A percentile compares a stretch with the other conserved stretches of the same genome.
phyloP scores from a whole-genome alignment of 805 yeast species.

The Lachancea meyersii region DNA sequence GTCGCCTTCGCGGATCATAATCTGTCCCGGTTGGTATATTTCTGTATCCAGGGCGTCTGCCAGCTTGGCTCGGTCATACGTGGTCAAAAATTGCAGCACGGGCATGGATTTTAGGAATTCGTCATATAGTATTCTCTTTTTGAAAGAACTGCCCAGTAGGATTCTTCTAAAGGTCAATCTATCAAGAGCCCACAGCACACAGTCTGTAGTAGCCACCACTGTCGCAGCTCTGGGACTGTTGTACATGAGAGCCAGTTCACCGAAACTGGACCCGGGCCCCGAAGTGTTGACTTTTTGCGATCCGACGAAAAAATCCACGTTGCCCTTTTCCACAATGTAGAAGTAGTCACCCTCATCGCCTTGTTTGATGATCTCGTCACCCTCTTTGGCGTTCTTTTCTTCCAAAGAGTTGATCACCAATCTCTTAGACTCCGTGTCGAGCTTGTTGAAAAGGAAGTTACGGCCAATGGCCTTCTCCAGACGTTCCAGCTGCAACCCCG shows the following conservation, averaged over 20 bases:
- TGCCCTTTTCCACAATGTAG: conserved; percentile 78
- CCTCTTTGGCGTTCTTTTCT: conserved; percentile 56
- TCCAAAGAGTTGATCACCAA: conserved; percentile 80
- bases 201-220: conserved; percentile 63
- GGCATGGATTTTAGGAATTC: conserved; percentile 82
- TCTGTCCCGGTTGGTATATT: conserved; percentile 60
- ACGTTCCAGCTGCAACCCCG: conserved; percentile 57
- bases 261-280: conserved; percentile 88
- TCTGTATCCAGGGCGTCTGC: conserved; percentile 92
- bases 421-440: conserved; percentile 70
- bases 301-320: conserved; percentile 73
- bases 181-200: conserved; percentile 87
- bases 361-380: conserved; percentile 68
- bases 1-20: conserved; percentile 82
- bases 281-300: conserved; percentile 58
- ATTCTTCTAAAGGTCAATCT: conserved; percentile 89
- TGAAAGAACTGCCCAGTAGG: conserved; percentile 81
- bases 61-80: conserved; percentile 80
- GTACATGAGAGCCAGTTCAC: conserved; percentile 96
- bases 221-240: conserved; percentile 98
- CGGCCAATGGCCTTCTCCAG: conserved; percentile 65
- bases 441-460: conserved; percentile 77
- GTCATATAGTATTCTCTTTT: conserved; percentile 86
- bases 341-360: conserved; percentile 95
- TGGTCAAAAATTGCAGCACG: conserved; percentile 62